phyloP scores from a whole-genome alignment of 371 early-diverging fungal species.

The Mortierella sp. region DNA sequence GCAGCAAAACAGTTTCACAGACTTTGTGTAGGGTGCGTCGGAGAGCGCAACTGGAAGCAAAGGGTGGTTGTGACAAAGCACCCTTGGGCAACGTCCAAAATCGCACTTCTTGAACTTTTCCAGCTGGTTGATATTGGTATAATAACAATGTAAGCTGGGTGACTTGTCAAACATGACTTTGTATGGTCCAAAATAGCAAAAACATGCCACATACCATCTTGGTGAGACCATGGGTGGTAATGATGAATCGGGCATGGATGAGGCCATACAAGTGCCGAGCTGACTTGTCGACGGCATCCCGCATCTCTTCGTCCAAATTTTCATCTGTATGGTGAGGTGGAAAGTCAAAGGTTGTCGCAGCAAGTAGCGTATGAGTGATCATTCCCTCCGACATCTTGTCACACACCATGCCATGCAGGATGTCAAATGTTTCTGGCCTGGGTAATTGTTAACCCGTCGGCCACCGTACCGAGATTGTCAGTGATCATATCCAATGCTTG shows the following conservation, averaged over 20 bases:
- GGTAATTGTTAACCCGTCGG: neutral
- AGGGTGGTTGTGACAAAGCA: conserved; percentile 86
- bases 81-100: conserved; percentile 97
- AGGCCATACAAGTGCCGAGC: conserved; percentile 92
- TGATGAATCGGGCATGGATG: conserved; percentile 93
- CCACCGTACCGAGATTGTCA: conserved; percentile 71
- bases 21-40: conserved; percentile 83
- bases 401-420: too few species aligned
- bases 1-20: conserved; percentile 93
- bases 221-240: conserved; percentile 86
- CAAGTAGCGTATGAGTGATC: too few species aligned
- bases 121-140: conserved; percentile 56
- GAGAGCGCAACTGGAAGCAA: conserved; percentile 92
- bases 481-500: conserved; percentile 94
- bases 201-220: conserved; percentile 76
- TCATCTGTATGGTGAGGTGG: conserved; percentile 56
- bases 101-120: conserved; percentile 89
- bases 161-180: neutral
- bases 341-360: neutral
- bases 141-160: neutral
- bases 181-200: neutral
- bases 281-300: conserved; percentile 77
- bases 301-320: conserved; percentile 75
- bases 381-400: too few species aligned
- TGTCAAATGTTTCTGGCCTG: too few species aligned